These are phyloP conservation scores for Garcia nutans DNA, from an alignment of 345 rosid species.

Conservation along the genomic window DNA sequence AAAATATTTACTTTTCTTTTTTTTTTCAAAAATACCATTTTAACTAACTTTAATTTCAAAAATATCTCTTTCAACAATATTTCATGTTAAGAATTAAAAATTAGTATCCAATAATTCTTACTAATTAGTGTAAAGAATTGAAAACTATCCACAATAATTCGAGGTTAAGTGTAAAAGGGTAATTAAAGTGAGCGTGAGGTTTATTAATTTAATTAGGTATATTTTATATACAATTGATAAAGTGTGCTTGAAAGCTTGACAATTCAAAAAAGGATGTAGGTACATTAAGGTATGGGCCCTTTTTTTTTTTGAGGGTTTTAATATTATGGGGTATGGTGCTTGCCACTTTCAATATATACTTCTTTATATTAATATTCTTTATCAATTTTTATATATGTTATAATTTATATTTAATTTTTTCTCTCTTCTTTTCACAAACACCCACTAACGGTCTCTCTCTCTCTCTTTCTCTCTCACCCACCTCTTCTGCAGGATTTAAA, in stretches of 20 bases:
- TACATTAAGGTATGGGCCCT: conserved; percentile 40
- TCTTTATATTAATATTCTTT: conserved; percentile 13
- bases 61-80: no score
- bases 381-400: background rate
- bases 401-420: background rate
- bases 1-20: no score
- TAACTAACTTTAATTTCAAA: no score
- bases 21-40: no score
- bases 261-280: background rate
- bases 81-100: no score
- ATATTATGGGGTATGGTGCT: conserved; percentile 38
- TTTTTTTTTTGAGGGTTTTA: conserved; percentile 20
- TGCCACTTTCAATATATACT: conserved; percentile 33
- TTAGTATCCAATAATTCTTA: no score
- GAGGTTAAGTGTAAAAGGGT: background rate
- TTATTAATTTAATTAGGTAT: background rate
- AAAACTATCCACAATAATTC: background rate
- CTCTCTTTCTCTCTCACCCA: conserved; percentile 23
- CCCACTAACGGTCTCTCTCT: conserved; percentile 13
- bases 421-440: conserved; percentile 48
- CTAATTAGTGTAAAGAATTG: no score
- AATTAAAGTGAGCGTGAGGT: conserved; percentile 5
- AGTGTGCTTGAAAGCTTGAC: background rate
- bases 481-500: conserved; percentile 27
- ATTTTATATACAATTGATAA: background rate